Conservation (phyloP, 805 yeast species). For the Torulaspora maleeae region DNA sequence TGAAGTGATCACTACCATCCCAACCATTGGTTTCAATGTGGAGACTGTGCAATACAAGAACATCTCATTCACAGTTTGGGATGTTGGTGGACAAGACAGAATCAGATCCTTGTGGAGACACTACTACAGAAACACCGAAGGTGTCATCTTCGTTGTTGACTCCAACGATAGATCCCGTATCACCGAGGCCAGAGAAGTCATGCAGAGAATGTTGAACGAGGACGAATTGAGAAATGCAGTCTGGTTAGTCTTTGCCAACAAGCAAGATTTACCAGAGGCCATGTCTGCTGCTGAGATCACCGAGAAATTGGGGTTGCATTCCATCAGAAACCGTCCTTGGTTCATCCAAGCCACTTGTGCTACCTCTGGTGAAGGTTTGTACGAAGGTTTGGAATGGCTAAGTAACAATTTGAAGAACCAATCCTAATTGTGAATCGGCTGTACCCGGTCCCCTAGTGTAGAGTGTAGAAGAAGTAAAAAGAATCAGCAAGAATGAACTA, state of each 20-base stretch:
- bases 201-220: conserved; percentile 97
- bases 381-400: conserved; percentile 97
- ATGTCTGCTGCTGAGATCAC: conserved; percentile 99
- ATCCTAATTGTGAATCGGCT: conserved; percentile 30
- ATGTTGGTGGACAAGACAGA: conserved; percentile 99
- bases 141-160: conserved; percentile 96
- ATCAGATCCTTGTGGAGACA: conserved; percentile 99
- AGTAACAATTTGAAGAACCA: conserved; percentile 81
- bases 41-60: conserved; percentile 97
- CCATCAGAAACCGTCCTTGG: conserved; percentile 99
- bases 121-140: conserved; percentile 97
- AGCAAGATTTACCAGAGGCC: conserved; percentile 98
- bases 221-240: conserved; percentile 97
- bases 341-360: conserved; percentile 99
- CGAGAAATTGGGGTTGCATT: conserved; percentile 92
- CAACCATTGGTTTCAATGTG: conserved; percentile 96
- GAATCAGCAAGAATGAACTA: neutral
- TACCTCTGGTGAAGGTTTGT: conserved; percentile 97
- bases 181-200: conserved; percentile 95
- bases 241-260: conserved; percentile 93
- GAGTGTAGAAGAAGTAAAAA: conserved; percentile 7
- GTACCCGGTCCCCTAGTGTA: conserved; percentile 2
- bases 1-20: conserved; percentile 93
- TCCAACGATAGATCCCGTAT: conserved; percentile 97
- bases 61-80: conserved; percentile 97